These are phyloP conservation scores for Leishmania aethiopica DNA, from an alignment of 208 protist genomes.

Conservation along the genomic window DNA sequence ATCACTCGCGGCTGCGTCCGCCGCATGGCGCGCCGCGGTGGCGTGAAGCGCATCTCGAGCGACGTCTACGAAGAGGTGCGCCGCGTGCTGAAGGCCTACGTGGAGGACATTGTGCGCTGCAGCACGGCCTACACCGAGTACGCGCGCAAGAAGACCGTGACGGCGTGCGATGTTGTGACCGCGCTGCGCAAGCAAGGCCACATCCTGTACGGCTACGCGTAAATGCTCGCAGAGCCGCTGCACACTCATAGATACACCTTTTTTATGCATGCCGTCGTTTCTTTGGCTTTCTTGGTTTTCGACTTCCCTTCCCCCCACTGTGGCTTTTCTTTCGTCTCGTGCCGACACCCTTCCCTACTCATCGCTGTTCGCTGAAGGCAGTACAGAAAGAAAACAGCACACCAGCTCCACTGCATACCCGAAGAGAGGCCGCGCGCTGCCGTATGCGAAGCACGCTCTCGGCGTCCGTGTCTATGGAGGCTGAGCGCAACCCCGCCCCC, in stretches of 20 bases:
- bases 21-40: conserved; percentile 91
- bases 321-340: neutral
- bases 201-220: conserved; percentile 25
- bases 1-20: conserved; percentile 88
- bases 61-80: conserved; percentile 75
- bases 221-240: neutral
- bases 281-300: neutral
- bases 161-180: too few species aligned
- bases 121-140: conserved; percentile 88
- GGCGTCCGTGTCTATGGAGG: too few species aligned
- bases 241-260: conserved; percentile 4
- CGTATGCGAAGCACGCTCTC: neutral
- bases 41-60: conserved; percentile 90
- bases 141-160: conserved; percentile 14
- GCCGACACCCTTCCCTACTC: neutral
- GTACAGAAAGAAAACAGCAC: neutral
- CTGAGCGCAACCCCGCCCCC: too few species aligned
- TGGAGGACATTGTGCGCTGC: conserved; percentile 84
- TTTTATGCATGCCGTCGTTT: neutral
- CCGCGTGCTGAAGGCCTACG: conserved; percentile 81
- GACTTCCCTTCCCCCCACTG: neutral
- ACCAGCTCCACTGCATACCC: neutral
- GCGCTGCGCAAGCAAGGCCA: too few species aligned
- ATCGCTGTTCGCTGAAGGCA: neutral
- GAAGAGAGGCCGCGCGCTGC: neutral